Evolutionary conservation across 495 filamentous ascomycete species (phyloP).

Genomic region (Daldinia caldariorum): DNA sequence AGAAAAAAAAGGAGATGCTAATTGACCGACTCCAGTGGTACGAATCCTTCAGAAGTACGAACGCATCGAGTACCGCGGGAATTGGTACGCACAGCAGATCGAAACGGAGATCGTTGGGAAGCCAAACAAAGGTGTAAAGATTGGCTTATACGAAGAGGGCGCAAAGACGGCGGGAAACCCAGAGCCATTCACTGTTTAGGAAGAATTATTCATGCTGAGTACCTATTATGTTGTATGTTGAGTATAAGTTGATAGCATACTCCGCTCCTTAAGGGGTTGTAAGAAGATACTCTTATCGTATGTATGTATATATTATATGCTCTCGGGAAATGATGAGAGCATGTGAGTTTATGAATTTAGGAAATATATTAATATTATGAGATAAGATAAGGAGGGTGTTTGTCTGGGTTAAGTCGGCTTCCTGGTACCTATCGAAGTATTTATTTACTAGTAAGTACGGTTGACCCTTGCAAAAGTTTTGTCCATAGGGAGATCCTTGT

Average conservation of each 20-base stretch:
- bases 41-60: slow-evolving; percentile 70
- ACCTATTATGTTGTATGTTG: not conserved
- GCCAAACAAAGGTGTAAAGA: slow-evolving; percentile 51
- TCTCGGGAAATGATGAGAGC: not conserved
- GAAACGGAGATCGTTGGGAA: slow-evolving; percentile 54
- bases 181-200: not conserved
- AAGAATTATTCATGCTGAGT: not conserved
- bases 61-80: slow-evolving; percentile 58
- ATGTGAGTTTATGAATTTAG: not conserved
- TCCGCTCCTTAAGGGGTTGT: not conserved
- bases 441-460: too few species aligned
- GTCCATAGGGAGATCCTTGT: too few species aligned
- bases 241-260: not conserved
- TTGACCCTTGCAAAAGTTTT: too few species aligned
- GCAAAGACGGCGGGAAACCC: not conserved
- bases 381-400: too few species aligned
- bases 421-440: too few species aligned
- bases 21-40: slow-evolving; percentile 50
- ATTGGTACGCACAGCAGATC: slow-evolving; percentile 52
- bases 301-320: not conserved
- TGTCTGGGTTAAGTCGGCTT: too few species aligned
- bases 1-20: not conserved
- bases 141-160: slow-evolving; percentile 50
- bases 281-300: not conserved
- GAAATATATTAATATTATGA: not conserved